These are phyloP conservation scores for Malus orientalis DNA, from an alignment of 306 rosid species.

Conservation along the genomic window DNA sequence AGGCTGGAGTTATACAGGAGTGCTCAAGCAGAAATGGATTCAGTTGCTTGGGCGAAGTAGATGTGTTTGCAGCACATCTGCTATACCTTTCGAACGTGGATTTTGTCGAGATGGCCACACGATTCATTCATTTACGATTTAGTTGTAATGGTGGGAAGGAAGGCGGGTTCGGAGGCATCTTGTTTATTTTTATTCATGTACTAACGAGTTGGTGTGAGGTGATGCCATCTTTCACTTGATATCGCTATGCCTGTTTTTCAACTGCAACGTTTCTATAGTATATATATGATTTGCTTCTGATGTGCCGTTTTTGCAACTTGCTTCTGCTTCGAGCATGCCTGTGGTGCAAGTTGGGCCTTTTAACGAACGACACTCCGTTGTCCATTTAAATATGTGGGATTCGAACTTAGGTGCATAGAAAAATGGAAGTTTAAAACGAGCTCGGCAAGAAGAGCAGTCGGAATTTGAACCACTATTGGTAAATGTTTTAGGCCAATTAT, in stretches of 20 bases:
- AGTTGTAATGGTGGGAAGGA: neutral
- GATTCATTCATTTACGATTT: slow-evolving; percentile 14
- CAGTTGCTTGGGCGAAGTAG: slow-evolving; percentile 95
- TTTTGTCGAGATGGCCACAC: slow-evolving; percentile 14
- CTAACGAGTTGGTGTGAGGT: neutral
- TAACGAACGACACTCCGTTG: no score
- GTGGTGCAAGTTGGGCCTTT: neutral
- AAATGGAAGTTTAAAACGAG: no score
- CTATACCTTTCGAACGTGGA: slow-evolving; percentile 4
- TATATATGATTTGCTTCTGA: neutral
- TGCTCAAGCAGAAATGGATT: slow-evolving; percentile 80
- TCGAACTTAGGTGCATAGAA: no score
- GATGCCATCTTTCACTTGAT: slow-evolving; percentile 5
- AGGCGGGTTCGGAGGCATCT: neutral
- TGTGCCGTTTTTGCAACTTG: neutral
- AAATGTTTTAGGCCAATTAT: no score
- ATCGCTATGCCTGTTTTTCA: neutral
- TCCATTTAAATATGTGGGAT: no score
- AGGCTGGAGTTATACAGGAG: slow-evolving; percentile 86
- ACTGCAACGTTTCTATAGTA: neutral
- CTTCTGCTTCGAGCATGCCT: neutral
- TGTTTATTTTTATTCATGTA: slow-evolving; percentile 1
- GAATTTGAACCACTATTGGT: no score
- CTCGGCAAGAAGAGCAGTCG: no score
- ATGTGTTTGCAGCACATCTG: neutral